Percentiles rank a stretch among this genome's conserved stretches.
These are phyloP conservation scores for Trichoderma pleuroti DNA, from an alignment of 2,329 filamentous ascomycete genomes.

Conservation along the genomic window DNA sequence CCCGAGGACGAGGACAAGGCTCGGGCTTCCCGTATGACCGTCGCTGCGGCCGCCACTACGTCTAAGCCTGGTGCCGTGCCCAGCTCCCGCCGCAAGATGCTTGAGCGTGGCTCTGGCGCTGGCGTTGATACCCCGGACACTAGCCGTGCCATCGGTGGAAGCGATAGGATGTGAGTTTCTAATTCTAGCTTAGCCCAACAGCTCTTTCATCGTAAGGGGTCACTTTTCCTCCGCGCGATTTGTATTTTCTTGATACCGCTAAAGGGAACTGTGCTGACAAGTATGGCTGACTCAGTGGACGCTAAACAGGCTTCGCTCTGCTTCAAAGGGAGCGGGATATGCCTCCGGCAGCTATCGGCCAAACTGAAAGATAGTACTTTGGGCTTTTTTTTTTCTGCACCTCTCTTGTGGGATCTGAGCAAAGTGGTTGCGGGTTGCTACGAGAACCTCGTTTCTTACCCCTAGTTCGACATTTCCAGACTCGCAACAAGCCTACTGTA, in stretches of 20 bases:
- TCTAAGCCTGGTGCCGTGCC: constrained; percentile 71
- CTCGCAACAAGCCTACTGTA: constrained; percentile 14
- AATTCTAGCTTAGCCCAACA: constrained; percentile 39
- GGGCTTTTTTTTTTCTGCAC: constrained; percentile 20
- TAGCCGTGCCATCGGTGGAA: constrained; percentile 72
- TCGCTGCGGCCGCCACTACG: constrained; percentile 61
- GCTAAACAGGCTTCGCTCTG: constrained; percentile 81
- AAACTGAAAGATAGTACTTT: constrained; percentile 29
- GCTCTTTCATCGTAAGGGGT: constrained; percentile 81
- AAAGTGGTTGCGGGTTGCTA: constrained; percentile 15
- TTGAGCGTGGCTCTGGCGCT: constrained; percentile 60
- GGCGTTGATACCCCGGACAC: constrained; percentile 66
- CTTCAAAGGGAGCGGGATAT: constrained; percentile 64
- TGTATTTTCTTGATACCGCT: constrained; percentile 68
- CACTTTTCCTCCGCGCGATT: constrained; percentile 73
- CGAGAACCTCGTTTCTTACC: constrained; percentile 22
- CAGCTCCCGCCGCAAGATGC: constrained; percentile 79
- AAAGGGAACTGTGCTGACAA: constrained; percentile 68
- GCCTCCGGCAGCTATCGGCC: constrained; percentile 40
- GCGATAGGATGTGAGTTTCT: constrained; percentile 94
- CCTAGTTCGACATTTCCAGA: constrained; percentile 27
- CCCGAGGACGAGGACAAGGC: constrained; percentile 75
- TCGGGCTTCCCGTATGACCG: constrained; percentile 63
- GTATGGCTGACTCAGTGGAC: constrained; percentile 78
- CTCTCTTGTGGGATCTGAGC: constrained; percentile 19